phyloP scores from a whole-genome alignment of 2,329 filamentous ascomycete species.

The Byssochlamys sp. region DNA sequence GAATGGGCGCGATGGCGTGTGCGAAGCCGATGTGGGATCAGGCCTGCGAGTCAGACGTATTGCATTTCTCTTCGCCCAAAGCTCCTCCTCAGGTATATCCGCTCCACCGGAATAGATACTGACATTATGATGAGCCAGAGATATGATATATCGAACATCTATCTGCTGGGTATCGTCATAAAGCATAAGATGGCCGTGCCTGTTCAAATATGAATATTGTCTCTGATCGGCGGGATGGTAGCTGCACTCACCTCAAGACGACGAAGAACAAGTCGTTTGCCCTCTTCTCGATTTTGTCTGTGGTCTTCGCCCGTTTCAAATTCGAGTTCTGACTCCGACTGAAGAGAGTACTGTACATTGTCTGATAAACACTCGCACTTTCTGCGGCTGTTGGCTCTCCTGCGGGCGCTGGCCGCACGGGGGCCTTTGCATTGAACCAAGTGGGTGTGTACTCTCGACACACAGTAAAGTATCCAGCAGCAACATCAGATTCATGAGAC shows the following conservation, averaged over 20 bases:
- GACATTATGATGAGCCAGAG: conserved; percentile 71
- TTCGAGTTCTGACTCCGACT: conserved; percentile 59
- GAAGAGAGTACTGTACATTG: conserved; percentile 94
- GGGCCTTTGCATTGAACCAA: conserved; percentile 84
- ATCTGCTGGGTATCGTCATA: conserved; percentile 93
- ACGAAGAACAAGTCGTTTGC: conserved; percentile 89
- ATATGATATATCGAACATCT: conserved; percentile 92
- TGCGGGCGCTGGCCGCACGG: conserved; percentile 71
- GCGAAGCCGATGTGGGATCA: conserved; percentile 43
- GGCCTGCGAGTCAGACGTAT: conserved; percentile 64
- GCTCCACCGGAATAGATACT: conserved; percentile 74
- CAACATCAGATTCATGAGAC: conserved; percentile 62
- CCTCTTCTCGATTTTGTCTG: conserved; percentile 43
- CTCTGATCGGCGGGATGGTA: conserved; percentile 1
- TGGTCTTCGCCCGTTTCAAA: conserved; percentile 44
- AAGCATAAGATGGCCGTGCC: conserved; percentile 91
- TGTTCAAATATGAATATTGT: conserved; percentile 25
- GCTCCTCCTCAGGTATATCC: conserved; percentile 74
- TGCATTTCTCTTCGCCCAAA: conserved; percentile 91
- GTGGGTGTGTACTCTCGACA: conserved; percentile 86
- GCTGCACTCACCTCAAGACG: conserved; percentile 59
- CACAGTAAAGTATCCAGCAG: conserved; percentile 89
- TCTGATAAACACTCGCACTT: conserved; percentile 91
- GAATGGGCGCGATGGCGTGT: conserved; percentile 66
- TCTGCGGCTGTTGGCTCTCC: conserved; percentile 68